Conservation (phyloP, 345 rosid genomes). For the Cardamine occulta region DNA sequence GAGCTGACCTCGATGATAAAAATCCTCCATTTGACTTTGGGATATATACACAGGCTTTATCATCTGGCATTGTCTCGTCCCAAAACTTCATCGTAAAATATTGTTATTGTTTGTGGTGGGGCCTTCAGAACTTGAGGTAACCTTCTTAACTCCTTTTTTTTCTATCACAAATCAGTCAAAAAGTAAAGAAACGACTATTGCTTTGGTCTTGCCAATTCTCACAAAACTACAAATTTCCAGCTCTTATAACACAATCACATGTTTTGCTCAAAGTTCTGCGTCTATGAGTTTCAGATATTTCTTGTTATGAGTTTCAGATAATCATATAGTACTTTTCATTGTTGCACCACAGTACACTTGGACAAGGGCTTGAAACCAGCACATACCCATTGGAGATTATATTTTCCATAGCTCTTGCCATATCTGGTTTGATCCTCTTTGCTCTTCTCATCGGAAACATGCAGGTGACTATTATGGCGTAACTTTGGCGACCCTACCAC, state of each 20-base stretch:
- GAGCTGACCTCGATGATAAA: slow-evolving; percentile 42
- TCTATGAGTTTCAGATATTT: slow-evolving; percentile 6
- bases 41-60: slow-evolving; percentile 62
- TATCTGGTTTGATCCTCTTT: slow-evolving; percentile 86
- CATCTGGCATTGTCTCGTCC: slow-evolving; percentile 72
- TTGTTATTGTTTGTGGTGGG: slow-evolving; percentile 96
- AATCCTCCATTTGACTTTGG: slow-evolving; percentile 72
- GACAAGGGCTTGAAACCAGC: slow-evolving; percentile 94
- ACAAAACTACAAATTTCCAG: slow-evolving; percentile 1
- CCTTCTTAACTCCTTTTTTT: not conserved
- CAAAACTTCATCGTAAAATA: slow-evolving; percentile 68
- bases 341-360: slow-evolving; percentile 81
- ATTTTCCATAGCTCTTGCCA: slow-evolving; percentile 80
- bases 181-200: not conserved
- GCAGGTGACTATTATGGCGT: slow-evolving; percentile 67
- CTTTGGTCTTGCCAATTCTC: slow-evolving; percentile 6
- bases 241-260: not conserved
- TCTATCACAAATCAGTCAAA: slow-evolving; percentile 3
- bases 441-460: slow-evolving; percentile 95
- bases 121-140: slow-evolving; percentile 91
- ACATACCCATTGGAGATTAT: slow-evolving; percentile 81
- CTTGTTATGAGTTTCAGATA: slow-evolving; percentile 11
- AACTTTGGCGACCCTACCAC: slow-evolving; percentile 50
- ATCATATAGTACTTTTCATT: not conserved
- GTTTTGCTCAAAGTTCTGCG: not conserved